Evolutionary conservation across 2,329 filamentous ascomycete genomes (phyloP), one percentile per base, ranked within the genome.

Genomic region (Stagonosporopsis rhizophila): DNA sequence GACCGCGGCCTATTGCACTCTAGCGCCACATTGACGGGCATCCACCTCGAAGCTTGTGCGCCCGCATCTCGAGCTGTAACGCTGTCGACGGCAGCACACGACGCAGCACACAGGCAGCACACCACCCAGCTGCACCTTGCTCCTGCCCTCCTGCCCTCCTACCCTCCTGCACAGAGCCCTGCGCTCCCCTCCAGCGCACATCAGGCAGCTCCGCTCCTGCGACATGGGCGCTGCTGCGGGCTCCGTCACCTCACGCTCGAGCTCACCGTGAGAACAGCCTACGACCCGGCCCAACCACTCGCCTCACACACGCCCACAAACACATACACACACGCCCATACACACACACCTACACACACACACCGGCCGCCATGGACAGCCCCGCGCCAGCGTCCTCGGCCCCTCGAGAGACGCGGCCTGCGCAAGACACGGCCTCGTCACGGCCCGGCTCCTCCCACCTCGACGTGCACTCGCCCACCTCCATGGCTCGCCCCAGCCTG

Each of bases 401-500:
- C 23, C 4, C 23, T 5, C 23, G 23, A 25, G 23, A 25, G 23
- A 58, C 62, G 15, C 44, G 64, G 56, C 41, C 56, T 52, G 6
- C 62, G 60, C 38, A 50, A 38, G 51, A 50, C 62, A 42, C 35
- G 44, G 54, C 56, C 47, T 46, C 61, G 23, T 60, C 64, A 27
- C 71, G 69, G 15, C 71, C 71, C 38, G 67, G 59, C 57, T 70
- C 68, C n/a, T 60, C 73, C 50, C 63, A 58, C 37, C 52, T 59
- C 19, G 61, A 65, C 40, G 52, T 60, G 40, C 71, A 71, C 47
- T 66, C 68, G 30, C 59, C 62, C 28, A 42, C 60, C 9, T 51
- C 59, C 55, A 81, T 58, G 73, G 83, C 61, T 78, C 85, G 52
- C 82, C 79, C 71, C 83, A 81, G 69, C 17, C 61, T 62, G 80